Evolutionary conservation across 2,329 filamentous ascomycete genomes (phyloP), one percentile per base, ranked within the genome.

Genomic region (Fusarium sp.): DNA sequence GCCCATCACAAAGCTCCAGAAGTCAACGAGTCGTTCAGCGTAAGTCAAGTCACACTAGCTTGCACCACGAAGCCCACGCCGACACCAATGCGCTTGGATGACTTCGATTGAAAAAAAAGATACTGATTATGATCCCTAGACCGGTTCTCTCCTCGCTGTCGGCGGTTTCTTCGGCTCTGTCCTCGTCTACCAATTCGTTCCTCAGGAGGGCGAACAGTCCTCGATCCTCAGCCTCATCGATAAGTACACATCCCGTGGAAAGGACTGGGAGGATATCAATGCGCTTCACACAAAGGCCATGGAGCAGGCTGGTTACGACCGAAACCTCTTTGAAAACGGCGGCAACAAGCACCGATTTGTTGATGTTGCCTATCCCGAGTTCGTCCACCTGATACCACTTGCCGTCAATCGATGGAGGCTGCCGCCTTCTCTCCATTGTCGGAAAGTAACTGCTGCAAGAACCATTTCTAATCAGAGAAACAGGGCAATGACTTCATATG

Each of bases 351-450:
- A 84, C 79, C 79, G 78, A 72, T 84, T 84, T 74, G 81, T 88
- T 75, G 87, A 90, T 70, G 84, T 90, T 74, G 85, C 85, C 74
- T 89, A 82, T 73, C 89, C 89, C 50, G 89, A 91, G 89, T 91
- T 85, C 70, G 88, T 87, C 56, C n/a, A 39, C 36, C 59, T 65
- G 63, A 52, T 48, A 42, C 52, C 38, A 26, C 47, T 34, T 20
- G 42, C 42, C 54, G 42, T 50, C 15, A 42, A 17, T 24, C n/a
- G 48, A 51, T 18, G 26, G 55, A 61, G 20, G 18, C 7, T 36
- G 30, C 34, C 34, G 8, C 54, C 64, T 34, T 20, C 42, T 39
- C 51, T 28, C 12, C 24, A 39, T 45, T 54, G 47, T 22, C 50
- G 32, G 26, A 24, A 17, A 61, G 30, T 28, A 39, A 12, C 17